Conservation (phyloP, 345 rosid species). For the Boechera retrofracta region DNA sequence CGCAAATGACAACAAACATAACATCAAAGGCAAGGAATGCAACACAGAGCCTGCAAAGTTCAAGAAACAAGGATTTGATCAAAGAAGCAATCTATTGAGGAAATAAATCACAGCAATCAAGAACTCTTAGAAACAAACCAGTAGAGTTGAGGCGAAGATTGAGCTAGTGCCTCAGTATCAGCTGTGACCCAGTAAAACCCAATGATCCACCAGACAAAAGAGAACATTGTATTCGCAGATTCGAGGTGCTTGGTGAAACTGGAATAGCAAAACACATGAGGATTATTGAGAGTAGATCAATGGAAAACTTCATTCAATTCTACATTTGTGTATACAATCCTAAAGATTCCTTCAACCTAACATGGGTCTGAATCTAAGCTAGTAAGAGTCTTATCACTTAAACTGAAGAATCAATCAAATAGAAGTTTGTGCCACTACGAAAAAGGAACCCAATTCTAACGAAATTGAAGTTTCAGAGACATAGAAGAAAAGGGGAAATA, state of each 20-base stretch:
- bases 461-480: slow-evolving; percentile 30
- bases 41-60: slow-evolving; percentile 75
- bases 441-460: slow-evolving; percentile 4
- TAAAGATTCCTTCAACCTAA: slow-evolving; percentile 15
- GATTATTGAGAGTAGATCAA: slow-evolving; percentile 1
- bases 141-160: slow-evolving; percentile 74
- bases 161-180: slow-evolving; percentile 54
- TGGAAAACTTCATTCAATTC: neutral
- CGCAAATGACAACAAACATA: slow-evolving; percentile 74
- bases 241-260: slow-evolving; percentile 51
- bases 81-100: slow-evolving; percentile 8
- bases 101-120: neutral
- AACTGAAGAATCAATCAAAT: neutral
- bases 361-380: neutral
- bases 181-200: slow-evolving; percentile 87
- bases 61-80: neutral
- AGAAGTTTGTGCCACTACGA: neutral
- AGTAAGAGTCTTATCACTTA: slow-evolving; percentile 1
- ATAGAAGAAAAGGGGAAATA: neutral
- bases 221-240: slow-evolving; percentile 82
- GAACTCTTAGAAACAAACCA: slow-evolving; percentile 52
- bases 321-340: slow-evolving; percentile 8
- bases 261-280: neutral
- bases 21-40: slow-evolving; percentile 87
- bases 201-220: slow-evolving; percentile 86